Conservation (phyloP, 225 moss, liverwort and hornwort genomes). For the Sphagnum contortum region DNA sequence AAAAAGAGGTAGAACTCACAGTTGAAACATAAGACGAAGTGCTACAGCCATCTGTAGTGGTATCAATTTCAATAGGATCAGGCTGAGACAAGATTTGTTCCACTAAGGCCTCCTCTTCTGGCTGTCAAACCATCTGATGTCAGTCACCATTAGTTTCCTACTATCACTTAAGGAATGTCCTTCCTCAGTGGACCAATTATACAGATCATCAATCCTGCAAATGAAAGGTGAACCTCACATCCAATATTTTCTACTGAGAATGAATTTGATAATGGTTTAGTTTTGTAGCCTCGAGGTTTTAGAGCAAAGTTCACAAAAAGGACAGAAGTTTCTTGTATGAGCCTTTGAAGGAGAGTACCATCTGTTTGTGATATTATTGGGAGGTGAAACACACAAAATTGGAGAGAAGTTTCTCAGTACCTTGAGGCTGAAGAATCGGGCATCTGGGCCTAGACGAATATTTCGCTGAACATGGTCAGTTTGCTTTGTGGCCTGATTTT, state of each 20-base stretch:
- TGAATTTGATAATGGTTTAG: not conserved
- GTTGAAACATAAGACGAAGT: constrained; percentile 5
- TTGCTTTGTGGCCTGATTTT: not conserved
- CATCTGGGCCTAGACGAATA: constrained; percentile 23
- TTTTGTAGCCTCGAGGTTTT: too few species aligned
- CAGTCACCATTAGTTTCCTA: too few species aligned
- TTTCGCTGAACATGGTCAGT: constrained; percentile 35
- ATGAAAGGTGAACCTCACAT: not conserved
- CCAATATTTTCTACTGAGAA: not conserved
- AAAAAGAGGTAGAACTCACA: not conserved
- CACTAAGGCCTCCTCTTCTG: constrained; percentile 22
- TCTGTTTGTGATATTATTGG: too few species aligned
- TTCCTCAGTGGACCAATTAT: not conserved
- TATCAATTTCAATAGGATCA: not conserved
- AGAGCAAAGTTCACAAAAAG: too few species aligned
- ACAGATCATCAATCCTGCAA: too few species aligned
- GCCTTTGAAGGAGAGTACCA: too few species aligned
- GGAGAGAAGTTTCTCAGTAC: constrained; percentile 1
- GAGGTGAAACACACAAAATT: too few species aligned
- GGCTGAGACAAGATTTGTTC: constrained; percentile 14
- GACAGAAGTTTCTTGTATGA: too few species aligned
- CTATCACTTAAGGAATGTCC: not conserved
- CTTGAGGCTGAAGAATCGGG: constrained; percentile 30
- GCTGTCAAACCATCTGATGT: constrained; percentile 5
- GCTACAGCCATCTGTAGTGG: constrained; percentile 13